These are phyloP conservation scores for Stellera chamaejasme DNA, from an alignment of 345 rosid species.

Conservation along the genomic window DNA sequence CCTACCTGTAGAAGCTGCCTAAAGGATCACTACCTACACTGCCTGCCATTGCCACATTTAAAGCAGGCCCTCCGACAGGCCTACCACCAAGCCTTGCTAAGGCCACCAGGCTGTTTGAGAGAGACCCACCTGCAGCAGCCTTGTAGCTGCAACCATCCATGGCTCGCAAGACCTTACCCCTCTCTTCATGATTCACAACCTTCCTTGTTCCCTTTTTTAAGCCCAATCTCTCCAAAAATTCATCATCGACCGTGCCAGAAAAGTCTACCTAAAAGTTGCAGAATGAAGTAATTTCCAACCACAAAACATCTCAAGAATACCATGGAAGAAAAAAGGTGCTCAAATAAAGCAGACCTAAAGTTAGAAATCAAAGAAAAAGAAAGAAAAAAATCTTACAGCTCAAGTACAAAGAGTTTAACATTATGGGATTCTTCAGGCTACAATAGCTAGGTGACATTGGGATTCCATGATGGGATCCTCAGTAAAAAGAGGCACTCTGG, in stretches of 20 bases:
- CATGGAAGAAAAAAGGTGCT: neutral
- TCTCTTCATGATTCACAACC: constrained; percentile 89
- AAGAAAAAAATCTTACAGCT: neutral
- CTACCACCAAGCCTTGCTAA: constrained; percentile 71
- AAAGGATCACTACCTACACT: constrained; percentile 88
- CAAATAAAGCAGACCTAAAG: neutral
- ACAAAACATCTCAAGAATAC: neutral
- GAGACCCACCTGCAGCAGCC: constrained; percentile 98
- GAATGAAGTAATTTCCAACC: neutral
- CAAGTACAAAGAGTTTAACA: neutral
- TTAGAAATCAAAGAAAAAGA: neutral
- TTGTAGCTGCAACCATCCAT: constrained; percentile 99
- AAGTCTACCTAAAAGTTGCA: constrained; percentile 64
- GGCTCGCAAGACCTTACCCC: constrained; percentile 80
- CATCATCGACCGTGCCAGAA: constrained; percentile 83
- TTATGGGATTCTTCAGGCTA: neutral
- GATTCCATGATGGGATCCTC: no score
- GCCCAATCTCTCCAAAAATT: constrained; percentile 58
- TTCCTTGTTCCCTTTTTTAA: constrained; percentile 87
- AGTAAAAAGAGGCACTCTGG: no score
- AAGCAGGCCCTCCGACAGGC: constrained; percentile 47
- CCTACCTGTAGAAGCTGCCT: constrained; percentile 86
- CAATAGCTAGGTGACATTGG: no score
- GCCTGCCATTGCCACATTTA: constrained; percentile 86
- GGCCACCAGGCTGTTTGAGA: constrained; percentile 86